phyloP scores from a whole-genome alignment of 2,329 filamentous ascomycete genomes.

The Colletotrichum sp. region DNA sequence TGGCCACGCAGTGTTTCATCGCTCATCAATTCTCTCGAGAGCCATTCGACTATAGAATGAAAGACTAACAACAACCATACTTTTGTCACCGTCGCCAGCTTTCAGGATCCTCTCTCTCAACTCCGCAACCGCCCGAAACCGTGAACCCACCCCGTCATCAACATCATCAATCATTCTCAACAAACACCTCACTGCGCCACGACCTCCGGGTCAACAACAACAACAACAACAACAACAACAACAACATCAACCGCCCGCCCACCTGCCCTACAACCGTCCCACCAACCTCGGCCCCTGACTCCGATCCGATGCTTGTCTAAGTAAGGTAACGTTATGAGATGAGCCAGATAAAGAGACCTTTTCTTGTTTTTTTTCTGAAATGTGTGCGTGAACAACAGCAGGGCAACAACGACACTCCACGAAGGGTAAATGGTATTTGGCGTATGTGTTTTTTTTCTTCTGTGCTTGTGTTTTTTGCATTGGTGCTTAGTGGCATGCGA shows the following conservation, averaged over 20 bases:
- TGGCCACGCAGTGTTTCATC: not conserved
- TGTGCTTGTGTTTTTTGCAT: not conserved
- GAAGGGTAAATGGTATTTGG: not conserved
- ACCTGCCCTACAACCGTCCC: constrained; percentile 9
- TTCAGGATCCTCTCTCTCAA: not conserved
- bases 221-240: not conserved
- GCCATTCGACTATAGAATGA: not conserved
- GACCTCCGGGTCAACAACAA: not conserved
- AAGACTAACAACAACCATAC: not conserved
- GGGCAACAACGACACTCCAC: not conserved
- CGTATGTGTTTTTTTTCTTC: not conserved
- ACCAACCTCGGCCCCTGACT: constrained; percentile 3
- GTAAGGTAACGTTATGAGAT: constrained; percentile 9
- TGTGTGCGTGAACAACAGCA: not conserved
- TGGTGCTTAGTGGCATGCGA: not conserved
- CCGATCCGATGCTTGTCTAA: constrained; percentile 16
- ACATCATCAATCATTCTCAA: not conserved
- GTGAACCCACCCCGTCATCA: not conserved
- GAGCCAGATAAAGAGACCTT: not conserved
- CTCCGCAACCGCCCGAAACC: not conserved
- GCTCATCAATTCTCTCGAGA: not conserved
- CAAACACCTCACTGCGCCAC: constrained; percentile 2
- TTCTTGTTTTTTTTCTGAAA: not conserved
- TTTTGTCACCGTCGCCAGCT: not conserved
- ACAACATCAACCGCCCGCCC: not conserved